phyloP scores from a whole-genome alignment of 805 yeast species.

The Saturnispora dispora region DNA sequence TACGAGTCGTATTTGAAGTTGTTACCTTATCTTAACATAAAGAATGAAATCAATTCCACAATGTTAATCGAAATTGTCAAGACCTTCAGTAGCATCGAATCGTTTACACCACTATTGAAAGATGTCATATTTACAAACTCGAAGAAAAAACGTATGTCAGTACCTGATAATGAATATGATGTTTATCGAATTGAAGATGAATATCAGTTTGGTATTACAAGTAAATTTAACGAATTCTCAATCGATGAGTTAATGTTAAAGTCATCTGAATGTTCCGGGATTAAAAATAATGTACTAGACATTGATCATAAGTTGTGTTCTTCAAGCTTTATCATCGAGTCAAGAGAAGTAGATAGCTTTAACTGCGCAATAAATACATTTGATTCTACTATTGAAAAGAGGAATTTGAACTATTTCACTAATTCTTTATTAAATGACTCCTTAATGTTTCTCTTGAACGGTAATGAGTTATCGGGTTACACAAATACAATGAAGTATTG shows the following conservation, averaged over 20 bases:
- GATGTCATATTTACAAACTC: conserved; percentile 5
- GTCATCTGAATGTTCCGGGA: background rate
- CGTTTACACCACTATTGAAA: conserved; percentile 6
- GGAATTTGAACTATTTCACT: conserved; percentile 32
- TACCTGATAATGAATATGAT: conserved; percentile 19
- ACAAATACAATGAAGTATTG: conserved; percentile 29
- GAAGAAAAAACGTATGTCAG: conserved; percentile 10
- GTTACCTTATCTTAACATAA: conserved; percentile 26
- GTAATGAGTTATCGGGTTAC: conserved; percentile 24
- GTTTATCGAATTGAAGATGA: conserved; percentile 32
- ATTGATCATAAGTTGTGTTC: conserved; percentile 19
- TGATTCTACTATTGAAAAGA: conserved; percentile 21
- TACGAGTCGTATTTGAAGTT: conserved; percentile 26
- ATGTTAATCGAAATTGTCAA: conserved; percentile 27
- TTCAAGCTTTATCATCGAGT: conserved; percentile 26
- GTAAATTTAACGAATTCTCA: conserved; percentile 28
- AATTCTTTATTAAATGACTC: conserved; percentile 36
- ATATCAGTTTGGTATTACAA: conserved; percentile 34
- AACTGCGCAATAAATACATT: conserved; percentile 20
- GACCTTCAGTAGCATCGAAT: conserved; percentile 23
- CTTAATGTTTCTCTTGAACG: conserved; percentile 25
- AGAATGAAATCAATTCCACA: conserved; percentile 26
- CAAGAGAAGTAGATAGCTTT: conserved; percentile 23
- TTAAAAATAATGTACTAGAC: conserved; percentile 16
- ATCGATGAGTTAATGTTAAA: conserved; percentile 28